Evolutionary conservation across 2,329 filamentous ascomycete genomes (phyloP), one percentile per base, ranked within the genome.

Genomic region (Coniochaeta hoffmannii): DNA sequence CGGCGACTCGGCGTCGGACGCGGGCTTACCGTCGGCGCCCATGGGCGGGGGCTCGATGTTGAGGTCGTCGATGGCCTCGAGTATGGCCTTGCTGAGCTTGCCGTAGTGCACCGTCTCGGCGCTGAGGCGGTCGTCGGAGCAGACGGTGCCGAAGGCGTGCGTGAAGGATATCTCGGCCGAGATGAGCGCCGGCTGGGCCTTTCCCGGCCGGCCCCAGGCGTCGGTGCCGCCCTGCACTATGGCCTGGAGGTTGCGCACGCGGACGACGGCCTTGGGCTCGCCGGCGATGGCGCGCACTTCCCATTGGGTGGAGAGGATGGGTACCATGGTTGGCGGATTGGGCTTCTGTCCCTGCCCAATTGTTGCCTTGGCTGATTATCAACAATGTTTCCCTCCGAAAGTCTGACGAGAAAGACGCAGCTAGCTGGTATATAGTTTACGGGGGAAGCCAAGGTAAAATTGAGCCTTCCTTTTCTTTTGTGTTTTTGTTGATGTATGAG

Each of bases 101-200:
- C 88, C 88, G 64, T 92, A 92, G 71, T 92, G 86, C 24, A 90
- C 82, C 2, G 88, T 91, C 65, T 87, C 87, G n/a, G 70, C 69
- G 49, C 82, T 79, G 32, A 92, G 78, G 9, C 72, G 71, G 70
- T 92, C 88, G 4, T 69, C 68, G 1, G 74, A 63, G 0, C 84
- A 82, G 1, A 86, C 81, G 0, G 77, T 74, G 50, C 71, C 72
- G 64, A 90, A 90, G 0, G 77, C 68, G 8, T 71, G 65, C 14
- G 70, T 67, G 57, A 90, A 76, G 3, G 75, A 77, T 3, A 90
- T 75, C 19, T 78, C 76, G 32, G 82, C 78, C 4, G 83, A 85
- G 9, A 90, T 63, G 7, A 81, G 65, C 10, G 83, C 73, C 8
- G 87, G 86, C 69, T 90, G 88, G 11, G 74, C 66, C 60, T 80